Evolutionary conservation across 2,329 filamentous ascomycete genomes (phyloP).

Genomic region (Aspergillus phoenicis): DNA sequence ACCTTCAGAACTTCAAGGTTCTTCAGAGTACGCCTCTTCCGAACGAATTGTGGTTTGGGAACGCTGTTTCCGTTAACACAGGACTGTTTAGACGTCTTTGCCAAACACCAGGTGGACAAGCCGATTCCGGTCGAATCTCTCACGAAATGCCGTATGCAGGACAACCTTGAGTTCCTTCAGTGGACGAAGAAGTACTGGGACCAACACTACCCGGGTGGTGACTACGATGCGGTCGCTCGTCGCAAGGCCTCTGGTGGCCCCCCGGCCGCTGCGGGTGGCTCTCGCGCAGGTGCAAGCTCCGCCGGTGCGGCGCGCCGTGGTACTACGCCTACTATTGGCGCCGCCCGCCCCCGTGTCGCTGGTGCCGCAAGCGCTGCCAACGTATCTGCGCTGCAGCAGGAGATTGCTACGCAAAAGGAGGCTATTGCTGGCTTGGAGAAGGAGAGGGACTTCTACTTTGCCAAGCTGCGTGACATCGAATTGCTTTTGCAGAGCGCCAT

Average conservation of each 20-base stretch:
- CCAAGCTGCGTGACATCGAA: conserved; percentile 96
- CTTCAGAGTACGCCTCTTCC: conserved; percentile 74
- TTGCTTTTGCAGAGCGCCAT: conserved; percentile 89
- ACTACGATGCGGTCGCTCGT: conserved; percentile 87
- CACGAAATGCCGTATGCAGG: conserved; percentile 99
- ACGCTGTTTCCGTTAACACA: conserved; percentile 6
- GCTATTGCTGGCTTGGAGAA: conserved; percentile 92
- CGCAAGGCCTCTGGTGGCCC: conserved; percentile 75
- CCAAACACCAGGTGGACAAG: conserved; percentile 84
- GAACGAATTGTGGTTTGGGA: neutral
- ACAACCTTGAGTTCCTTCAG: conserved; percentile 98
- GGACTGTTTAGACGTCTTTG: conserved; percentile 65
- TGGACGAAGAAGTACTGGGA: conserved; percentile 98
- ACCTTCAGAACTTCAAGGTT: conserved; percentile 98
- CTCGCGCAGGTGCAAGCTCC: conserved; percentile 53
- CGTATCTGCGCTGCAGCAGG: conserved; percentile 73
- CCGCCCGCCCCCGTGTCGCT: conserved; percentile 49
- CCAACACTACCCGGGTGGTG: conserved; percentile 93
- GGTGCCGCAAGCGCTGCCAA: conserved; percentile 57
- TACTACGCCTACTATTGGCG: conserved; percentile 63
- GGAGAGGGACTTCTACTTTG: conserved; percentile 98
- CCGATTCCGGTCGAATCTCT: conserved; percentile 85
- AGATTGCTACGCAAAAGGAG: conserved; percentile 89
- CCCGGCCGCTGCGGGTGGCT: conserved; percentile 46
- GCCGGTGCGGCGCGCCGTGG: conserved; percentile 56